Base-by-base conservation (phyloP, 768 basidiomycete genomes). In the Suillus luteus region DNA sequence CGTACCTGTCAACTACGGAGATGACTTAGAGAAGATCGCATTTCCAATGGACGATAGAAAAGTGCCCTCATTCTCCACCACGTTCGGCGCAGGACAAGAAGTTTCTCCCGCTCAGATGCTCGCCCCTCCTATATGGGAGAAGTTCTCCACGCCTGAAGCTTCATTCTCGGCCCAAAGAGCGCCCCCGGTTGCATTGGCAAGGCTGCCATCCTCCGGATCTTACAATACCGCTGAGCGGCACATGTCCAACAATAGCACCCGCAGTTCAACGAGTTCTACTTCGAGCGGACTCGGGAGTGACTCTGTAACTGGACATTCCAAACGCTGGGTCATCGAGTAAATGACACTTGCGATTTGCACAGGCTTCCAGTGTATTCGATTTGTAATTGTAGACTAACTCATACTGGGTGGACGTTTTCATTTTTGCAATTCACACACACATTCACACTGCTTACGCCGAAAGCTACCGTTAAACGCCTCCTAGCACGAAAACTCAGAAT, bases 11-110 rank as follows among this genome's bases (percentile, higher is more conserved):
- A 14, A 59, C 66, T 43, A 69, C 37, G 66, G 54, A 4, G 67
- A 76, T 4, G 79, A 83, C 61, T 67, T 75, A 1, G 85, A 86
- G 72, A 91, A 91, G 73, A 79, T 87, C 54, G 78, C 79, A n/a
- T 90, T 89, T 77, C 87, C 88, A 0, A 80, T 83, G 4, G 78
- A 76, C 58, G 81, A 83, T 59, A 73, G 77, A 59, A 80, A 82
- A 12, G 75, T 87, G 63, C 86, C 86, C 6, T 86, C 87, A 1
- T 89, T 81, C 73, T 80, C 84, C 5, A 77, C 70, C 38, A 64
- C 75, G 12, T 76, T 78, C 67, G 75, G 77, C 14, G 64, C 72
- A 27, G 77, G 74, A 55, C 43, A 41, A 33, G 76, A 80, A 54
- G 72, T 76, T 19, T 71, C 73, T 6, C 79, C 79, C 11, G 71